phyloP scores from a whole-genome alignment of 495 filamentous ascomycete species.

The Monascus purpureus region DNA sequence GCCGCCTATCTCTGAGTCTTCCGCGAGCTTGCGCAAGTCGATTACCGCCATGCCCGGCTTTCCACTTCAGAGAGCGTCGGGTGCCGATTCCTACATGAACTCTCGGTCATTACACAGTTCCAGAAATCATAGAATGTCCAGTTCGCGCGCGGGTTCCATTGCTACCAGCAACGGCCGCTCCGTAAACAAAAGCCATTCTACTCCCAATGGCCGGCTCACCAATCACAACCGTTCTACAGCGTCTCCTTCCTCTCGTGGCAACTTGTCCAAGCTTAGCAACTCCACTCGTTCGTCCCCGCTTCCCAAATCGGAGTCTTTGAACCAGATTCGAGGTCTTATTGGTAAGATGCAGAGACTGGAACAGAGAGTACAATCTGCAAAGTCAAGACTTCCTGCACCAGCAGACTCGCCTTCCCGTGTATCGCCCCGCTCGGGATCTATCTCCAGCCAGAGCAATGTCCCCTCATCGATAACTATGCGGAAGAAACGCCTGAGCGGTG shows the following conservation, averaged over 20 bases:
- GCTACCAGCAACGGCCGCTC: slow-evolving; percentile 27
- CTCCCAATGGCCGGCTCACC: background rate
- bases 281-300: slow-evolving; percentile 24
- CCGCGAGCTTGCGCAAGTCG: slow-evolving; percentile 28
- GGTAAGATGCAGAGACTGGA: slow-evolving; percentile 95
- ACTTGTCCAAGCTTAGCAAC: slow-evolving; percentile 19
- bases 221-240: slow-evolving; percentile 13
- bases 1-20: slow-evolving; percentile 42
- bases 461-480: slow-evolving; percentile 66
- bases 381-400: slow-evolving; percentile 79
- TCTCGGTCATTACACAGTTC: slow-evolving; percentile 30
- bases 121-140: slow-evolving; percentile 22
- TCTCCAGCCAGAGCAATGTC: slow-evolving; percentile 41
- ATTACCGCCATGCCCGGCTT: slow-evolving; percentile 32
- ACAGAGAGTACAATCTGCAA: slow-evolving; percentile 81
- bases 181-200: background rate
- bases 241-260: slow-evolving; percentile 24
- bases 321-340: slow-evolving; percentile 82
- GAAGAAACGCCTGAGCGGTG: slow-evolving; percentile 50
- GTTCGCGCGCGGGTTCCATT: slow-evolving; percentile 42
- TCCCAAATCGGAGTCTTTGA: slow-evolving; percentile 73
- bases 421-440: slow-evolving; percentile 51
- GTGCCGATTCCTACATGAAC: slow-evolving; percentile 15
- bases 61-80: slow-evolving; percentile 24
- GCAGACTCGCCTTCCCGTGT: slow-evolving; percentile 65